Base-by-base conservation (phyloP, 2,329 filamentous ascomycete genomes). In the Neopestalotiopsis sp. region DNA sequence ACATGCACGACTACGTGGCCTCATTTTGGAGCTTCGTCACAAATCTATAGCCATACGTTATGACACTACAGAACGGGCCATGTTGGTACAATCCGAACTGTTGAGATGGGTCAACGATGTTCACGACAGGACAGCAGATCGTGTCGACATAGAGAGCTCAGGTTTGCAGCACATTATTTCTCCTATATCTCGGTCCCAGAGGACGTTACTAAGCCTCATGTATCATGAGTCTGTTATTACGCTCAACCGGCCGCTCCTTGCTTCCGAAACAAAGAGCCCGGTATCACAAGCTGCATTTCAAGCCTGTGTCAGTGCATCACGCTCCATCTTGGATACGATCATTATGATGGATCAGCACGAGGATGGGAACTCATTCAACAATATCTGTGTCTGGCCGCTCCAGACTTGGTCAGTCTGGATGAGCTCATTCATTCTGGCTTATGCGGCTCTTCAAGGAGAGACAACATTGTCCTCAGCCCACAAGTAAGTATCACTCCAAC, bases 371-470 rank as follows among this genome's bases (percentile, higher is more conserved):
- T 68, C 61, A 24, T 24, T 53, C 40, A 45, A 56, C 6, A 42
- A 61, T 1, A 56, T 72, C 20, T 45, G 69, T 53, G 68, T 72
- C 7, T 73, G 72, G 72, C 72, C 72, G n/a, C 61, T 72, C 5
- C 67, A 71, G 13, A 73, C 72, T 2, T 72, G 72, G 72, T 72
- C 72, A 1, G 68, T 72, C 1, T 73, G 72, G 71, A 72, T 73
- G 72, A 73, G 72, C 20, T 73, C 67, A 24, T 73, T 72, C 56
- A 70, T 73, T 17, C 65, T 73, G 20, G 62, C 67, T 28, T 73
- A 70, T 57, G 72, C 71, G 12, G 71, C 72, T 14, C 61, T 73
- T 12, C 67, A 71, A 65, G 70, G 67, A 7, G 72, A 69, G 14
- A 72, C 70, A 20, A 71, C 66, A 20, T 45, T 69, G 2, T 65